Evolutionary conservation across 176 grass and related monocot genomes (phyloP), one percentile per base, ranked within the genome.

Genomic region (Neostapfia colusana): DNA sequence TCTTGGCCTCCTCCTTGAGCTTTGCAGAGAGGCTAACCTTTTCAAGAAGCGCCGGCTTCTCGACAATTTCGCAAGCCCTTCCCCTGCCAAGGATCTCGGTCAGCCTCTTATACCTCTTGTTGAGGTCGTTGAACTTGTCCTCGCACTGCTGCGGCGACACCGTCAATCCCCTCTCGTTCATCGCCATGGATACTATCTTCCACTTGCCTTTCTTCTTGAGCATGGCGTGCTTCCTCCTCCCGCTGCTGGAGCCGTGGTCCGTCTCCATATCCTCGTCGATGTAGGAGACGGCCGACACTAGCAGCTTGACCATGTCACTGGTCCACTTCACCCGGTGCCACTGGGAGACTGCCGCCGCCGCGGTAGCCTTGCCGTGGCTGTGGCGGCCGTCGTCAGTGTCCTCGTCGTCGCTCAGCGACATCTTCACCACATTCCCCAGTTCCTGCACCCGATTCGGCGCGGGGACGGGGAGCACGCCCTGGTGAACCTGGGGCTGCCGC

Each of bases 71-170:
- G 31, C 91, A 93, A 11, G 84, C 78, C 12, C 78, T 86, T 15
- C 91, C 91, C 43, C 81, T 81, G 76, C 91, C 91, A 27, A 93
- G 85, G 65, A 93, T 90, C 15, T 93, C 91, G 14, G 81, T 90
- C 20, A 93, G 63, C 80, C 84, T 93, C 79, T 90, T 93, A 61
- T 93, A 93, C 81, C 87, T 87, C 70, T 93, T 93, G 81, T 93
- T 93, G n/a, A 93, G 83, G 60, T 93, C 91, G 39, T 93, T 93
- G 45, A 93, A 93, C 85, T 93, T 93, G 31, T 93, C 87, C 85
- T 93, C 91, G 25, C 91, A 93, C 69, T 90, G 91, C 50, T 93
- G 91, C 0, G 87, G 91, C 9, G 91, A 93, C 72, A 93, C 87
- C 1, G 50, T 28, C 6, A 56, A 76, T 1, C 79, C 82, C 81